phyloP scores from a whole-genome alignment of 495 filamentous ascomycete species.

The Geoglossum glabrum region DNA sequence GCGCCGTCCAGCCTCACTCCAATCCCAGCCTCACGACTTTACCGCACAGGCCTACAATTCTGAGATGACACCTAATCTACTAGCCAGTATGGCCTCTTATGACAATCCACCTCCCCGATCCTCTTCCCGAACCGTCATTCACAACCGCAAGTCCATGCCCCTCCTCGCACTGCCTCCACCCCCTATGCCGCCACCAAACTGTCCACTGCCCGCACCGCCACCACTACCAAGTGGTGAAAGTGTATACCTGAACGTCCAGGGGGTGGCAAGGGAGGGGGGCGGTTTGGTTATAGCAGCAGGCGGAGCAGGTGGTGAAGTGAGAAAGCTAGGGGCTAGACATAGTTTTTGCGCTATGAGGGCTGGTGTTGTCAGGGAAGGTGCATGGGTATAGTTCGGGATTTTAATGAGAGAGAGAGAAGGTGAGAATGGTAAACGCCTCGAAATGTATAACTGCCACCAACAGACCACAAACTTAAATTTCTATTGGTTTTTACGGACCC shows the following conservation, averaged over 20 bases:
- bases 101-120: neutral
- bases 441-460: neutral
- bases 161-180: neutral
- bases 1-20: neutral
- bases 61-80: neutral
- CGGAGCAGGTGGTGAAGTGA: neutral
- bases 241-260: neutral
- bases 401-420: neutral
- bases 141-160: slow-evolving; percentile 4
- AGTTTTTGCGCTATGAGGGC: slow-evolving; percentile 1
- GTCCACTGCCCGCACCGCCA: slow-evolving; percentile 4
- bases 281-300: neutral
- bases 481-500: no score
- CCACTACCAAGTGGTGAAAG: neutral
- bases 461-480: no score
- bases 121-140: neutral
- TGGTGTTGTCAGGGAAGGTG: neutral
- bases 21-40: neutral
- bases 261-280: neutral
- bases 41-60: neutral
- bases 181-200: slow-evolving; percentile 5
- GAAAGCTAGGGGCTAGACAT: neutral
- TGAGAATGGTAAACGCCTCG: neutral
- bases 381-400: neutral
- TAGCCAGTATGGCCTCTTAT: neutral